These are phyloP conservation scores for Penicillium thymicola DNA, from an alignment of 2,329 filamentous ascomycete genomes.

Conservation along the genomic window DNA sequence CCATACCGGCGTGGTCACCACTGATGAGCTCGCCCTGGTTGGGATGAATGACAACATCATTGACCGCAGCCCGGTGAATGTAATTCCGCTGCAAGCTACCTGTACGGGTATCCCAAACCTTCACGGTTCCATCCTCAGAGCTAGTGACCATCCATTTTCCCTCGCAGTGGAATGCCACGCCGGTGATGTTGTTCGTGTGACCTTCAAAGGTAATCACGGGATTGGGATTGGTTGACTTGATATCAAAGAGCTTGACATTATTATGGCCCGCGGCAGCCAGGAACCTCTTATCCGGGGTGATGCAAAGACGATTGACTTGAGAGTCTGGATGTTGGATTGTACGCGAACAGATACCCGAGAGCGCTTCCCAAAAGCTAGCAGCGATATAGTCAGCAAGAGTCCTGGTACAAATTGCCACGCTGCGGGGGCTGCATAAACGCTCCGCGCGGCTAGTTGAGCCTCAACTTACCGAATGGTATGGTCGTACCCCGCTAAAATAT, in stretches of 20 bases:
- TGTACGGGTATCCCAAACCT: conserved; percentile 91
- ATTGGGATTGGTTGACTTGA: conserved; percentile 96
- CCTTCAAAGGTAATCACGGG: conserved; percentile 92
- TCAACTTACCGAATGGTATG: conserved; percentile 66
- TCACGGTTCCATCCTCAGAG: conserved; percentile 93
- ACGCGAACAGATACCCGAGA: conserved; percentile 95
- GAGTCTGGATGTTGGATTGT: conserved; percentile 98
- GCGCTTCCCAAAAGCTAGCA: conserved; percentile 89
- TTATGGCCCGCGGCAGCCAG: conserved; percentile 78
- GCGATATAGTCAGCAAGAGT: conserved; percentile 8
- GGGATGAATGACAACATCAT: conserved; percentile 98
- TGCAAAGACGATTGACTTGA: conserved; percentile 96
- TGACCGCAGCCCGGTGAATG: conserved; percentile 81
- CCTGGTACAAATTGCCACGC: background rate
- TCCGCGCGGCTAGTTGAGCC: background rate
- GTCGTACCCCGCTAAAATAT: conserved; percentile 63
- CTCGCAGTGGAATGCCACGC: conserved; percentile 96
- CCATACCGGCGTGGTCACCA: conserved; percentile 87
- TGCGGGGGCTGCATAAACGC: background rate
- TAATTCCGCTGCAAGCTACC: conserved; percentile 91
- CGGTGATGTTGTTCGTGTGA: conserved; percentile 92
- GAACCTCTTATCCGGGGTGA: conserved; percentile 95
- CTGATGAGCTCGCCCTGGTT: conserved; percentile 98
- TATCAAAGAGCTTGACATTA: conserved; percentile 96
- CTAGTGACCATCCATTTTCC: conserved; percentile 99